These are phyloP conservation scores for Suhomyces choctaworum DNA, from an alignment of 1,139 yeast genomes.

Conservation along the genomic window DNA sequence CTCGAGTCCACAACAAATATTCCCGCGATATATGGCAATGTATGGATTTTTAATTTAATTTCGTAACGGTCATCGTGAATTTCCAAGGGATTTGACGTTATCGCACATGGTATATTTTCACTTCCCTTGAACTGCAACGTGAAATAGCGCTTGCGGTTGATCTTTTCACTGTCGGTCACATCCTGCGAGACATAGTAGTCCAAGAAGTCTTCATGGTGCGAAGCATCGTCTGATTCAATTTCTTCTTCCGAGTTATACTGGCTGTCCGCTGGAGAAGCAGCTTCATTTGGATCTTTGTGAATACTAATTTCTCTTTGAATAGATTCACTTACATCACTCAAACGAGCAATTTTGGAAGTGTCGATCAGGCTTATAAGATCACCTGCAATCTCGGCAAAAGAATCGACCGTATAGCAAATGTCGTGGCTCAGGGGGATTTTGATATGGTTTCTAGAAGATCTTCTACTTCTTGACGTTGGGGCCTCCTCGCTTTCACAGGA, in stretches of 20 bases:
- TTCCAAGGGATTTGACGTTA: slow-evolving; percentile 60
- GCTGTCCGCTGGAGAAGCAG: slow-evolving; percentile 1
- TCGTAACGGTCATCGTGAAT: slow-evolving; percentile 36
- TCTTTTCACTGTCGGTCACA: slow-evolving; percentile 42
- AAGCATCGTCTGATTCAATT: slow-evolving; percentile 6
- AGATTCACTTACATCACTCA: slow-evolving; percentile 35
- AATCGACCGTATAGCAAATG: slow-evolving; percentile 29
- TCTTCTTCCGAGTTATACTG: slow-evolving; percentile 4
- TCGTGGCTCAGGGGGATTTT: background rate
- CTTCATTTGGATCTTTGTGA: slow-evolving; percentile 5
- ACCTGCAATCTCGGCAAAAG: slow-evolving; percentile 46
- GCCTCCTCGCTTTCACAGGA: slow-evolving; percentile 7
- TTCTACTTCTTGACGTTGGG: slow-evolving; percentile 2
- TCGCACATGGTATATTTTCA: slow-evolving; percentile 65
- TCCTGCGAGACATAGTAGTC: slow-evolving; percentile 24
- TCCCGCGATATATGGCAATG: slow-evolving; percentile 87
- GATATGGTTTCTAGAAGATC: background rate
- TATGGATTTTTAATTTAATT: slow-evolving; percentile 61
- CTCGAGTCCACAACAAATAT: slow-evolving; percentile 65
- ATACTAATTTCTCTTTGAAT: slow-evolving; percentile 17
- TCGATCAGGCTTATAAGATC: slow-evolving; percentile 31
- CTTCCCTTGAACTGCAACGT: slow-evolving; percentile 50
- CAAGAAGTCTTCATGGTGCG: slow-evolving; percentile 15
- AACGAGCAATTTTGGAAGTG: slow-evolving; percentile 19
- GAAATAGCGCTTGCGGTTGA: slow-evolving; percentile 62